These are phyloP conservation scores for Kalanchoe fedtschenkoi DNA, from an alignment of 164 flowering plant species.

Conservation along the genomic window DNA sequence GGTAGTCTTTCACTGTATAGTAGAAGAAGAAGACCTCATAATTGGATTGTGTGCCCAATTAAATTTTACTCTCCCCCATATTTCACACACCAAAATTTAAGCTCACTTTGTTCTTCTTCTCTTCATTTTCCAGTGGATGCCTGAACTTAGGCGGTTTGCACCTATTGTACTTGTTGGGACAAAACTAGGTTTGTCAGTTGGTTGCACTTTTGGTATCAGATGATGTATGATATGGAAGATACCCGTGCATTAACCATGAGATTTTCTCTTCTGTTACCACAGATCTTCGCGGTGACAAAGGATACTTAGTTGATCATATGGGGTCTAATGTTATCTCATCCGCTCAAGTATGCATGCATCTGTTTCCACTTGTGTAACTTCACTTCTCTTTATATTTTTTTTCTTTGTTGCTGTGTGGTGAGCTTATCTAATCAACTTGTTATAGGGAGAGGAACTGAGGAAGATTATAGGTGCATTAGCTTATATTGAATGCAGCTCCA, in stretches of 20 bases:
- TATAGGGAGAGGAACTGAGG: slow-evolving; percentile 88
- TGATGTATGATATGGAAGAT: not conserved
- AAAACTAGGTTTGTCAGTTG: slow-evolving; percentile 51
- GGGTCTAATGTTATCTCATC: slow-evolving; percentile 58
- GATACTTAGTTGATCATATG: slow-evolving; percentile 62
- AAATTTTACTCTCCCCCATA: not conserved
- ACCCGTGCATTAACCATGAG: not conserved
- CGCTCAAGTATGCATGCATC: slow-evolving; percentile 51
- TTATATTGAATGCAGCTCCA: slow-evolving; percentile 95
- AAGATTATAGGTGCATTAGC: slow-evolving; percentile 98
- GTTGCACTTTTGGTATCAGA: not conserved
- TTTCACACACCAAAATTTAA: not conserved
- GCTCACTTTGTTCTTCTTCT: not conserved
- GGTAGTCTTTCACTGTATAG: slow-evolving; percentile 27
- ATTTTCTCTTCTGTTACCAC: slow-evolving; percentile 2
- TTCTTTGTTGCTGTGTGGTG: not conserved
- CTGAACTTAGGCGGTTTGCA: slow-evolving; percentile 92
- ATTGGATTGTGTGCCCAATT: not conserved
- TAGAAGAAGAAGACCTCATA: not conserved
- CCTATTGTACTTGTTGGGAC: slow-evolving; percentile 97
- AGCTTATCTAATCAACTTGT: slow-evolving; percentile 4
- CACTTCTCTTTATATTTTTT: not conserved
- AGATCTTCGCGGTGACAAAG: slow-evolving; percentile 89
- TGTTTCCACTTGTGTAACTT: not conserved
- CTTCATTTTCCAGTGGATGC: slow-evolving; percentile 76